Evolutionary conservation across 352 stramenopile genomes (phyloP).

Genomic region (Pythium guiyangense): DNA sequence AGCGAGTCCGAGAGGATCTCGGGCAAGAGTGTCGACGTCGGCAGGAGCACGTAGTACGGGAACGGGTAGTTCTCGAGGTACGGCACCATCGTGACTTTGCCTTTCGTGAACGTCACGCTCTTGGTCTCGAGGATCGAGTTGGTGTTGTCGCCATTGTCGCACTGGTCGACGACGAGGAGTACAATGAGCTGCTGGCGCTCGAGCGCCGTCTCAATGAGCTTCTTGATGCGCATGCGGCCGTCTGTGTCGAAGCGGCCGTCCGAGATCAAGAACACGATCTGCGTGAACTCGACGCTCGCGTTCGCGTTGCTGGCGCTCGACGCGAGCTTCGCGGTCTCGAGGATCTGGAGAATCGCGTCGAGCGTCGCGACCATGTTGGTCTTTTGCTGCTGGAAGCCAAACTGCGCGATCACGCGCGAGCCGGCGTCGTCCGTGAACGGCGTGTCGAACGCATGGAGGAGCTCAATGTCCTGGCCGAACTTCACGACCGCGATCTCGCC

Average conservation of each 20-base stretch:
- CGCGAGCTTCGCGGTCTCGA: constrained; percentile 84
- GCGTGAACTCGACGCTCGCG: constrained; percentile 82
- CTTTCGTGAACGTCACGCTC: constrained; percentile 95
- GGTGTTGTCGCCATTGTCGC: constrained; percentile 38
- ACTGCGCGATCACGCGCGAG: constrained; percentile 91
- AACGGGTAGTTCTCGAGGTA: constrained; percentile 99
- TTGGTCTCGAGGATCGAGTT: constrained; percentile 99
- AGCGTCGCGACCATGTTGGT: constrained; percentile 96
- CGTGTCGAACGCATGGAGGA: constrained; percentile 96
- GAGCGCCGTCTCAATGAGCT: constrained; percentile 94
- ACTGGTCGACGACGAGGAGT: constrained; percentile 95
- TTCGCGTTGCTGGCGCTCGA: constrained; percentile 37
- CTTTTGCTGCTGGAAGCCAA: constrained; percentile 96
- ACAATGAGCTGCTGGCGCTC: constrained; percentile 98
- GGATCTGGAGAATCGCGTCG: constrained; percentile 87
- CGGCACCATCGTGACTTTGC: constrained; percentile 93
- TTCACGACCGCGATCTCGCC: constrained; percentile 91
- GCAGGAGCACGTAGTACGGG: constrained; percentile 98
- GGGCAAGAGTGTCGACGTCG: constrained; percentile 93
- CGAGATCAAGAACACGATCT: constrained; percentile 99
- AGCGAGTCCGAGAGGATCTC: constrained; percentile 99
- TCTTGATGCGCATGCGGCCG: constrained; percentile 91
- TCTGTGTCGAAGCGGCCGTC: constrained; percentile 98
- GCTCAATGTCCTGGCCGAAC: constrained; percentile 96
- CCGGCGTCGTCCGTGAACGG: constrained; percentile 97